These are phyloP conservation scores for Metschnikowia kunwiensis DNA, from an alignment of 805 yeast genomes.

Conservation along the genomic window DNA sequence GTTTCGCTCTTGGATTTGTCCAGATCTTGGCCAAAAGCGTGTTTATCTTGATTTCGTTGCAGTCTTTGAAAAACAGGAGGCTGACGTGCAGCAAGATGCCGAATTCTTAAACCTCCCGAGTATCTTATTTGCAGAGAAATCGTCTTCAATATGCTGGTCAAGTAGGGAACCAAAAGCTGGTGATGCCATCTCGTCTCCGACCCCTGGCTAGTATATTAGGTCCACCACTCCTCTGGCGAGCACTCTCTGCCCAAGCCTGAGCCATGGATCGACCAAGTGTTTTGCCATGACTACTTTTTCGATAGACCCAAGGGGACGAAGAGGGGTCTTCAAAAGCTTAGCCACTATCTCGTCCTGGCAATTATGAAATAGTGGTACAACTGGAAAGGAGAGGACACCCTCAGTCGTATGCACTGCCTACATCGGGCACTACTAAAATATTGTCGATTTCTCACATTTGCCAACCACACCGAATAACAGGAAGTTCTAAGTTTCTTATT, in stretches of 20 bases:
- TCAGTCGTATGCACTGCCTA: too few relatives aligned
- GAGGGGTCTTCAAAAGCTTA: conserved; percentile 67
- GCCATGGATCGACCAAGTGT: conserved; percentile 60
- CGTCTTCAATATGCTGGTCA: conserved; percentile 45
- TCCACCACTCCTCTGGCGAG: conserved; percentile 86
- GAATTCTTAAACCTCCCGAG: conserved; percentile 52
- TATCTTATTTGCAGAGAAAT: conserved; percentile 46
- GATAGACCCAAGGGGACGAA: conserved; percentile 65
- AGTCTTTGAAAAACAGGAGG: conserved; percentile 23
- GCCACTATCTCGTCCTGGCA: conserved; percentile 73
- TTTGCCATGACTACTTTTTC: conserved; percentile 42
- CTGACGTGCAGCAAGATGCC: conserved; percentile 45
- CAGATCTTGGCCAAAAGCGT: conserved; percentile 47
- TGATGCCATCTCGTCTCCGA: conserved; percentile 68
- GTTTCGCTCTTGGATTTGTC: conserved; percentile 56
- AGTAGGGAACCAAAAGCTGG: conserved; percentile 66
- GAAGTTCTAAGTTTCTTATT: too few relatives aligned
- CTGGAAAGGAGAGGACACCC: conserved; percentile 78
- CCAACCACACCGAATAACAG: too few relatives aligned
- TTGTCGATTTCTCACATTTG: too few relatives aligned
- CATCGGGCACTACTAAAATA: too few relatives aligned
- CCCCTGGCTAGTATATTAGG: conserved; percentile 79
- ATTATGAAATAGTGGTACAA: conserved; percentile 81
- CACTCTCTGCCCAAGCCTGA: conserved; percentile 67
- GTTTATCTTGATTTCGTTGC: conserved; percentile 45